phyloP scores from a whole-genome alignment of 805 yeast species.

The Sporopachydermia lactativora region DNA sequence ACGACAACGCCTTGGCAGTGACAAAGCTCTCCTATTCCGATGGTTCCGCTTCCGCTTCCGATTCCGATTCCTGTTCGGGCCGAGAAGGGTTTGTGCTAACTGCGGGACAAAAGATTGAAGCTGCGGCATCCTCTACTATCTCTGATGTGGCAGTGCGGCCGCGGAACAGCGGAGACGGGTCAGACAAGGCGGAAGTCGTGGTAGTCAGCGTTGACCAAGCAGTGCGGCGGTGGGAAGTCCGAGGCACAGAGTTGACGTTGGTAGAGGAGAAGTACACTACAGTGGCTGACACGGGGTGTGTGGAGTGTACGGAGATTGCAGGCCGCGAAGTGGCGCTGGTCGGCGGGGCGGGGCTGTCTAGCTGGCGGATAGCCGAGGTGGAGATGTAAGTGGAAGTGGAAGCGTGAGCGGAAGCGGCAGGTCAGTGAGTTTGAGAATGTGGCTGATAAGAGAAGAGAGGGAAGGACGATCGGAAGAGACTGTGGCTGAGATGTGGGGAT shows the following conservation, averaged over 20 bases:
- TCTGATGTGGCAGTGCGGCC: slow-evolving; percentile 39
- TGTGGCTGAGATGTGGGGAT: too few species aligned
- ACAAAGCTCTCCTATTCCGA: slow-evolving; percentile 22
- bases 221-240: slow-evolving; percentile 45
- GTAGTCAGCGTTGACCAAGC: slow-evolving; percentile 81
- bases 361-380: slow-evolving; percentile 21
- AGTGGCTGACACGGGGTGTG: slow-evolving; percentile 82
- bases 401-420: too few species aligned
- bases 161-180: too few species aligned
- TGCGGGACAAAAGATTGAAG: slow-evolving; percentile 19
- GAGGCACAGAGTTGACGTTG: slow-evolving; percentile 18
- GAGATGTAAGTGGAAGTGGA: background rate
- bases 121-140: slow-evolving; percentile 80
- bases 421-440: background rate
- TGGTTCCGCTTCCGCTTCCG: too few species aligned
- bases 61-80: too few species aligned
- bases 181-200: slow-evolving; percentile 18
- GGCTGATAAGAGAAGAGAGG: too few species aligned
- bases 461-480: too few species aligned
- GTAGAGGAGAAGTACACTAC: slow-evolving; percentile 47
- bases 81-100: slow-evolving; percentile 6
- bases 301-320: slow-evolving; percentile 17
- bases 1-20: slow-evolving; percentile 62
- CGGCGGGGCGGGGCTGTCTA: slow-evolving; percentile 78
- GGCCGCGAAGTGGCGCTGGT: slow-evolving; percentile 26